phyloP scores from a whole-genome alignment of 495 filamentous ascomycete species.

The Astrothelium macrocarpum region DNA sequence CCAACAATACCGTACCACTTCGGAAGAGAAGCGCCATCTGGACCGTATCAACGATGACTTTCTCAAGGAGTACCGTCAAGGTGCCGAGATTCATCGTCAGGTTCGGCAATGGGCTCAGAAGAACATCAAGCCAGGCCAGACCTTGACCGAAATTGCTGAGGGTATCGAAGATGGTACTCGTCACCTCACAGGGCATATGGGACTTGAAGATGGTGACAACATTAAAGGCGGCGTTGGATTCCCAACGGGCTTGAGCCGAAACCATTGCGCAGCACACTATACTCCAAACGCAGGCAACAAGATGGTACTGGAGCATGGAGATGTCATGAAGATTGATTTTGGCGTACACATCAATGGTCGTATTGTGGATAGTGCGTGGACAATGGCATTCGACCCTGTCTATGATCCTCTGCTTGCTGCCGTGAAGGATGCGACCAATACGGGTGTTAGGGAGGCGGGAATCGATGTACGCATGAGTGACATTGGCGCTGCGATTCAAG shows the following conservation, averaged over 20 bases:
- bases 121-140: constrained; percentile 46
- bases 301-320: constrained; percentile 44
- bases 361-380: constrained; percentile 58
- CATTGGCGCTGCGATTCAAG: constrained; percentile 54
- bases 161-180: constrained; percentile 54
- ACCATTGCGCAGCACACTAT: constrained; percentile 53
- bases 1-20: constrained; percentile 49
- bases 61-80: constrained; percentile 51
- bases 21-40: constrained; percentile 48
- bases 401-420: constrained; percentile 54
- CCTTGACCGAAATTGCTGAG: constrained; percentile 49
- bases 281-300: constrained; percentile 56
- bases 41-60: constrained; percentile 46
- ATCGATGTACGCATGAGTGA: constrained; percentile 54
- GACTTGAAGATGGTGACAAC: constrained; percentile 48
- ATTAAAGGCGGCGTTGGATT: constrained; percentile 53
- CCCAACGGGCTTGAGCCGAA: constrained; percentile 51
- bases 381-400: constrained; percentile 49
- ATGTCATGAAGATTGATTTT: constrained; percentile 63
- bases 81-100: constrained; percentile 52
- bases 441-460: constrained; percentile 50
- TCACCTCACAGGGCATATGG: constrained; percentile 46
- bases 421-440: constrained; percentile 55
- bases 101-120: constrained; percentile 50
- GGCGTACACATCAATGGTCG: constrained; percentile 56